Percentiles rank a stretch among this genome's conserved stretches.
Conservation (phyloP, 331 rosid genomes). For the Ulmus americana region DNA sequence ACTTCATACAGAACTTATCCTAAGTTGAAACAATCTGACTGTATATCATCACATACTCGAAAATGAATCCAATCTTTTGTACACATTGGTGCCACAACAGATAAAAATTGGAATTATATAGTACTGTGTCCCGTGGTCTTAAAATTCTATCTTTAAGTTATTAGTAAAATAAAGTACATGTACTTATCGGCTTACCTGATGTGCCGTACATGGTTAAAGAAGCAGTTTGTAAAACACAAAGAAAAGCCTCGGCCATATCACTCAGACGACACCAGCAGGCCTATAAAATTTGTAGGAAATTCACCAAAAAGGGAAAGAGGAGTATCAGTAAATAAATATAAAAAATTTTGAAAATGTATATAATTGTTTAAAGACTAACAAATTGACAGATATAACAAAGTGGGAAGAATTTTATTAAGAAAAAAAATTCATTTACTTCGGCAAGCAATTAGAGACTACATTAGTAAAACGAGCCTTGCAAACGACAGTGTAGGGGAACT, state of each 20-base stretch:
- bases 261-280: conserved; percentile 84
- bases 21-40: background rate
- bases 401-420: background rate
- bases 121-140: background rate
- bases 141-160: background rate
- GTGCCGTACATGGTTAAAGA: conserved; percentile 73
- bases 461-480: background rate
- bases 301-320: background rate
- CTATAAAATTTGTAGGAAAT: conserved; percentile 36
- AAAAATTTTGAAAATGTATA: background rate
- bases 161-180: conserved; percentile 8
- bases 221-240: conserved; percentile 69
- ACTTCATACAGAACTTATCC: background rate
- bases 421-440: background rate
- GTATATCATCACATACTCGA: background rate
- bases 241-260: conserved; percentile 67
- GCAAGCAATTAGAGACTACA: background rate
- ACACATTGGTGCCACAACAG: background rate
- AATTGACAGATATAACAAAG: background rate
- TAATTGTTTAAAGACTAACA: background rate
- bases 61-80: background rate
- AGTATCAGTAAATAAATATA: conserved; percentile 11
- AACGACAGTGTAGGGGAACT: background rate
- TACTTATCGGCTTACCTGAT: conserved; percentile 49
- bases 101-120: background rate